phyloP scores from a whole-genome alignment of 345 rosid species.

The Capsella bursapastoris region DNA sequence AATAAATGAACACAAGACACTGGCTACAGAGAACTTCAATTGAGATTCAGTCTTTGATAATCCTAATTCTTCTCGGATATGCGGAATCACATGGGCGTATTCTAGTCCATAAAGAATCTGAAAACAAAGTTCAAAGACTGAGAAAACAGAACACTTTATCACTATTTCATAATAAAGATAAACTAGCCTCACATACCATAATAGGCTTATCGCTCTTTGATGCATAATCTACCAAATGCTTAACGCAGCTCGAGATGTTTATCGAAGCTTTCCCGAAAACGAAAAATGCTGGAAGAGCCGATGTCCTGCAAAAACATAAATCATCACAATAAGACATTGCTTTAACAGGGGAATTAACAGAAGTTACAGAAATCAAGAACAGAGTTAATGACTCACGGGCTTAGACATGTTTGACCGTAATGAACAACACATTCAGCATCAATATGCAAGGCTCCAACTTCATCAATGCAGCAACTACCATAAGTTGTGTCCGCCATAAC shows the following conservation, averaged over 20 bases:
- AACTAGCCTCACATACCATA: slow-evolving; percentile 54
- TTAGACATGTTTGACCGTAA: slow-evolving; percentile 92
- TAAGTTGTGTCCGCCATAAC: slow-evolving; percentile 92
- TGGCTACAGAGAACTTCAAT: slow-evolving; percentile 54
- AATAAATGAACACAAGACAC: slow-evolving; percentile 57
- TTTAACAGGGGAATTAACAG: background rate
- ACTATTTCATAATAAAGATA: background rate
- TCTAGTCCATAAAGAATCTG: slow-evolving; percentile 95
- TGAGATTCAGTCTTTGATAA: slow-evolving; percentile 34
- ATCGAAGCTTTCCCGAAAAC: slow-evolving; percentile 21
- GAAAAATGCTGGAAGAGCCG: slow-evolving; percentile 73
- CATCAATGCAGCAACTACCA: slow-evolving; percentile 94
- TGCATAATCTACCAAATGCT: slow-evolving; percentile 6
- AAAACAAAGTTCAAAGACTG: slow-evolving; percentile 23
- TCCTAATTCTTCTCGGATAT: slow-evolving; percentile 52
- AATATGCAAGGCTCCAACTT: slow-evolving; percentile 83
- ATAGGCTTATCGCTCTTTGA: slow-evolving; percentile 3
- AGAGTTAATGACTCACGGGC: slow-evolving; percentile 65
- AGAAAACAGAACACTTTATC: slow-evolving; percentile 6
- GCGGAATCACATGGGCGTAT: slow-evolving; percentile 63
- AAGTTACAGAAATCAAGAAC: slow-evolving; percentile 1
- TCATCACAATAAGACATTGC: background rate
- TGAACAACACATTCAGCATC: slow-evolving; percentile 83
- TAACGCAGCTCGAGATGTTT: slow-evolving; percentile 32
- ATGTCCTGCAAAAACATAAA: slow-evolving; percentile 57